Base-by-base conservation (phyloP, 345 rosid species). In the Orychophragmus violaceus region DNA sequence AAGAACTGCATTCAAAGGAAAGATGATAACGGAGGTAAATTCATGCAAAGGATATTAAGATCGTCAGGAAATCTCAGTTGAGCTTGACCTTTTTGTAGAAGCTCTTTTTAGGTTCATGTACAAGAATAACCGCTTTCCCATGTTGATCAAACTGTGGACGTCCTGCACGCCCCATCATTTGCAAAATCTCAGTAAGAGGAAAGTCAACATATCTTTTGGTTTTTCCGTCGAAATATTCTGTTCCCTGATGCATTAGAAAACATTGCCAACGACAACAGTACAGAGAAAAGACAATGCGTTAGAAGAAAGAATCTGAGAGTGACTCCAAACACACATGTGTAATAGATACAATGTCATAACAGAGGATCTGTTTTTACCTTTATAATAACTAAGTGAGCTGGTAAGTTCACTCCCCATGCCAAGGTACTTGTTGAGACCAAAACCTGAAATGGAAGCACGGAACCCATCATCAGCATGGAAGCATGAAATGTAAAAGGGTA, bases 151-250 rank as follows among this genome's bases (percentile, higher is more conserved):
- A 93, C 49, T 93, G 98, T n/a, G 98, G 98, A 30, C 98, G 93
- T 35, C 98, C 98, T 18, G 98, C 98, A 79, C 98, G 98, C 36
- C 98, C 98, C 98, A 93, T 93, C 98, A 93, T 93, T 85, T 93
- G 98, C 84, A 93, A 78, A 64, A 93, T 93, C 77, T 93, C 98
- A 19, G 98, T 93, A 80, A 90, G 91, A 3, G 98, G 98, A 37
- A 82, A 90, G 76, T 90, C 97, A 8, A 88, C 96, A 77, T 93
- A 93, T 85, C 97, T 85, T 80, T 90, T 93, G 69, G 97, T 42
- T 85, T 93, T 93, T 58, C 94, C 98, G 71, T 93, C 98, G 66
- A 83, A 93, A 74, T 82, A 93, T 76, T 93, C 98, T 29, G 97
- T 93, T 73, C 98, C 98, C 98, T 93, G 88, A 17, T 61, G 62